Evolutionary conservation across 2,329 filamentous ascomycete species (phyloP), one percentile per base, ranked within the genome.

Genomic region (Botrytis fabae): DNA sequence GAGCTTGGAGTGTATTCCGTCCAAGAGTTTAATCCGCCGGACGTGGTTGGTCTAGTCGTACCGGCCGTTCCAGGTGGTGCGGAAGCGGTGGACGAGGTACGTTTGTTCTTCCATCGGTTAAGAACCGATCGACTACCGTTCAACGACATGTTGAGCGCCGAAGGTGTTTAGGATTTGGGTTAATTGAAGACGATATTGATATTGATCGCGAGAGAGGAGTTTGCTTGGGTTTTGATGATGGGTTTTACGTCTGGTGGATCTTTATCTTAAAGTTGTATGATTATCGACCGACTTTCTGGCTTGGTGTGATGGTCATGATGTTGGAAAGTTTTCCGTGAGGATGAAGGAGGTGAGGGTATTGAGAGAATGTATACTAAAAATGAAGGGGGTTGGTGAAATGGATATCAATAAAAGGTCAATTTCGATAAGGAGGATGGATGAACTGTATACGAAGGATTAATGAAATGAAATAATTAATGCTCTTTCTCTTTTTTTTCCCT

Each of bases 51-150:
- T 64, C 75, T 68, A 25, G 63, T 35, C 25, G 66, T 48, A 44
- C 65, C 65, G 28, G n/a, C 66, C 44, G 63, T 72, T 46, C 22
- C 68, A 38, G 68, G 38, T 70, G 68, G 51, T 66, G 68, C 44
- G 10, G 72, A 70, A n/a, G 32, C 63, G 68, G 65, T 70, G 42
- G 71, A 69, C 61, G 74, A 75, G 16, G 71, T 63, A n/a, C 75
- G 73, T 44, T 73, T 76, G 48, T 75, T 75, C 59, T 74, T 77
- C 75, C 75, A 77, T 48, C 75, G 74, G 54, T 76, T 74, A 32
- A 76, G 65, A 44, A 71, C 59, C 73, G 63, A 71, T 70, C 65
- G 65, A 69, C 65, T 32, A 28, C 74, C 73, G 68, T 62, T 74
- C 71, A 74, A 65, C 28, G 74, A 75, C 74, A 75, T 75, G 2